Base-by-base conservation (phyloP, 805 yeast genomes). In the Vanderwaltozyma tropicalis region DNA sequence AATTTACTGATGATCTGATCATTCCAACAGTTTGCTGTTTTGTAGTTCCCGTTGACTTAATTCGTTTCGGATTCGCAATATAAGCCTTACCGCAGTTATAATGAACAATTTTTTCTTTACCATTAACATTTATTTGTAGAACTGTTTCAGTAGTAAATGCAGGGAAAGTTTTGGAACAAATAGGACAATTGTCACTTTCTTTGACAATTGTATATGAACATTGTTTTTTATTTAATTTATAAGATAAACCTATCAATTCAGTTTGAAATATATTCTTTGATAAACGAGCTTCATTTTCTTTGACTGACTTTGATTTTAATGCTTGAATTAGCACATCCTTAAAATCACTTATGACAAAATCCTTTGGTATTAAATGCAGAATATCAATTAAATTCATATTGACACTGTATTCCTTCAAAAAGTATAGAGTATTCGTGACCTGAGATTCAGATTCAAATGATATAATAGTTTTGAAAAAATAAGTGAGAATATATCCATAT, bases 201-300 rank as follows among this genome's bases (percentile, higher is more conserved):
- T 71, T 59, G 17, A 74, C 38, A 33, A 45, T 53, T 2, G 60
- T 61, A 55, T 49, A 62, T 48, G 39, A 58, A 44, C 53, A 65
- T 47, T 55, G 67, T 29, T 55, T 49, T 18, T 53, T 53, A 43
- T 67, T 62, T n/a, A 70, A 58, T 33, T 54, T 59, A 47, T 66
- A 69, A 47, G 67, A 69, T 14, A 64, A 61, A 43, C 70, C 67
- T 7, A 74, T 62, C 25, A 75, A 51, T 13, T 76, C 71, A 1
- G 76, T 72, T 48, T 77, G 78, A 34, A 70, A 57, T 18, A 82
- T 57, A 38, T 72, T 72, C 34, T 69, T 62, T 14, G 63, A 57
- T 5, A 80, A 49, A 5, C 68, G 52, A 1, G 66, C 51, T 21
- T 62, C 60, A 27, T 69, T 65, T n/a, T 66, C 52, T 5, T 50